Conservation (phyloP, 2,329 filamentous ascomycete species). For the Simplicillium sp. region DNA sequence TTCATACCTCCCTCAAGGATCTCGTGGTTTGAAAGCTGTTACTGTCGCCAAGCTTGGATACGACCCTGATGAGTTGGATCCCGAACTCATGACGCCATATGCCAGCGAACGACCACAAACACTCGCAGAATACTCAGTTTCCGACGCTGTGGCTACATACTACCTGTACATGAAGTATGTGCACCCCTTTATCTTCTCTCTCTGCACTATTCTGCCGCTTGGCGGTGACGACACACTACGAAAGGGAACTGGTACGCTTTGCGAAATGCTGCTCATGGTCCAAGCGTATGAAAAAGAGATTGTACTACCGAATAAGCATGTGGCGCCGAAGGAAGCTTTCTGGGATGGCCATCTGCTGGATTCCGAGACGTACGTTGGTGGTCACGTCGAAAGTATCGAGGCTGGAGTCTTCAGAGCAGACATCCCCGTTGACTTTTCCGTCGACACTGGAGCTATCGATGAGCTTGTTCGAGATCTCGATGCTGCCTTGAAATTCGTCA, state of each 20-base stretch:
- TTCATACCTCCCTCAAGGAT: conserved; percentile 94
- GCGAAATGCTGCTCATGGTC: conserved; percentile 99
- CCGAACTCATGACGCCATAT: conserved; percentile 92
- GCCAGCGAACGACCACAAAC: conserved; percentile 87
- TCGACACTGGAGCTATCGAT: conserved; percentile 84
- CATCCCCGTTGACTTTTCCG: conserved; percentile 85
- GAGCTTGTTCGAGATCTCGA: conserved; percentile 83
- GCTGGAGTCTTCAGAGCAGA: conserved; percentile 94
- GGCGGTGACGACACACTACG: conserved; percentile 86
- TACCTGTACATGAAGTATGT: conserved; percentile 99
- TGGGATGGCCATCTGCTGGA: conserved; percentile 95
- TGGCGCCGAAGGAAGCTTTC: conserved; percentile 82
- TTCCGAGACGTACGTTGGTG: conserved; percentile 95
- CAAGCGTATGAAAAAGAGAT: conserved; percentile 91
- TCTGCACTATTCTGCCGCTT: conserved; percentile 92
- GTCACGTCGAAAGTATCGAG: conserved; percentile 98
- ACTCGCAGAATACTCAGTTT: conserved; percentile 94
- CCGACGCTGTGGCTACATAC: conserved; percentile 96
- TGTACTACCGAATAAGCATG: conserved; percentile 91
- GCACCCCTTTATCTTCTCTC: conserved; percentile 98
- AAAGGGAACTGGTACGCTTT: conserved; percentile 96
- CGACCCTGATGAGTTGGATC: conserved; percentile 94
- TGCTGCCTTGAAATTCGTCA: conserved; percentile 78
- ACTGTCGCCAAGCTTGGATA: conserved; percentile 97
- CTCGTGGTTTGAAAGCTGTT: conserved; percentile 92